Evolutionary conservation across 2,329 filamentous ascomycete genomes (phyloP), one percentile per base, ranked within the genome.

Genomic region (Niveomyces coronatus): DNA sequence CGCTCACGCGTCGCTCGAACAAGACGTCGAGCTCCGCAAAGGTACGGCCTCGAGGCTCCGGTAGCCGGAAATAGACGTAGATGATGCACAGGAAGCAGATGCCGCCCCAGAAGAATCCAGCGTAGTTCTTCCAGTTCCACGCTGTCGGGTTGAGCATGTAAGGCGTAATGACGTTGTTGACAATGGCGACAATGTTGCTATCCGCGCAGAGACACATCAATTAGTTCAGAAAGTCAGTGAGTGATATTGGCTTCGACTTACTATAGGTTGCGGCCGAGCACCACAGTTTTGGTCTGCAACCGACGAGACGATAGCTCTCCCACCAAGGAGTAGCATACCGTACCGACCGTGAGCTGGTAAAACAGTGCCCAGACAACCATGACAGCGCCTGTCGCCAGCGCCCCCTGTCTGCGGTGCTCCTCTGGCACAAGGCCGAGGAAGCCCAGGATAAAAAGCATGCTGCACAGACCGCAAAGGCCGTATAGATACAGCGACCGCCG

Each of bases 121-220:
- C 75, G 50, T 74, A 91, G 62, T 91, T 91, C 44, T 76, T 70
- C 87, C 86, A 94, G 60, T 93, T 67, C 87, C 88, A 94, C 1
- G 77, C 82, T 1, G 68, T 71, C 0, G 87, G 85, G 62, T 94
- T 94, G 29, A 94, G 71, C 87, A 94, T 94, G 62, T 93, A 94
- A 0, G 87, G 87, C 0, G 85, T 93, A 28, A 94, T 61, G 4
- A 94, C 81, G 35, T 77, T 80, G 53, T 79, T 85, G 50, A 94
- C 63, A 47, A 95, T 94, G 45, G 75, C 81, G 30, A 88, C 82
- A 35, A 94, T 65, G 52, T 91, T 88, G 67, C 73, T 76, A 44
- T 44, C 46, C 27, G 6, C 9, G 13, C 14, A 11, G 29, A 31
- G 31, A 38, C 17, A 27, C 22, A 3, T 15, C 14, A 10, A 5